These are phyloP conservation scores for Penicillium tannophilum DNA, from an alignment of 495 filamentous ascomycete genomes.

Conservation along the genomic window DNA sequence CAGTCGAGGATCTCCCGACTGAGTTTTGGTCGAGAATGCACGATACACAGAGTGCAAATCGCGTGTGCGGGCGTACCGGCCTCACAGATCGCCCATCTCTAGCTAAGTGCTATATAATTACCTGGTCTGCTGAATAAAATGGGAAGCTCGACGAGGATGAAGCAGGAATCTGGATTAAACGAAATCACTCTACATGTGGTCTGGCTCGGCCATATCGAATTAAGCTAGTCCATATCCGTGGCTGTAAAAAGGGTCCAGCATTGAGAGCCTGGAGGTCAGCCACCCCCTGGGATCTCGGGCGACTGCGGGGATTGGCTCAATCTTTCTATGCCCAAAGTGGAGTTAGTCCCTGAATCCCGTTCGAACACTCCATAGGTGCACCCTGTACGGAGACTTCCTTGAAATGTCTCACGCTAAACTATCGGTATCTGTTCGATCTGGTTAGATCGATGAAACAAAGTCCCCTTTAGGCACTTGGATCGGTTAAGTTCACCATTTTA, in stretches of 20 bases:
- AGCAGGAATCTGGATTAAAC: too few relatives aligned
- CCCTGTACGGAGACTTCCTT: background rate
- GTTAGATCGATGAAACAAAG: background rate
- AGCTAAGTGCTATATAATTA: too few relatives aligned
- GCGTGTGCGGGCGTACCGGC: too few relatives aligned
- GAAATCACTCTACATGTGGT: too few relatives aligned
- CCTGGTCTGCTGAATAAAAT: too few relatives aligned
- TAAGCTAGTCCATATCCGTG: too few relatives aligned
- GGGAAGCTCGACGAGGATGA: too few relatives aligned
- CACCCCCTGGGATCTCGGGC: background rate
- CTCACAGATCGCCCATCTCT: too few relatives aligned
- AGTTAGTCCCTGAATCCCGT: background rate
- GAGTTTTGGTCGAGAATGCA: too few relatives aligned
- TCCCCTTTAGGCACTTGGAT: background rate
- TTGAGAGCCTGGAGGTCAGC: background rate
- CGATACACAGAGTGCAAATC: too few relatives aligned
- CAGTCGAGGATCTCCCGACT: too few relatives aligned
- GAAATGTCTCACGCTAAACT: background rate
- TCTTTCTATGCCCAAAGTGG: background rate
- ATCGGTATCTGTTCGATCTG: background rate
- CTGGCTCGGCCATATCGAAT: too few relatives aligned
- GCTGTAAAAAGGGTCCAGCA: background rate
- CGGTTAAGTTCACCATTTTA: constrained; percentile 3
- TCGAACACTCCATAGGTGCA: background rate
- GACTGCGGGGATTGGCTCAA: background rate